Evolutionary conservation across 2,329 filamentous ascomycete species (phyloP).

Genomic region (Intubia oerlemansii): DNA sequence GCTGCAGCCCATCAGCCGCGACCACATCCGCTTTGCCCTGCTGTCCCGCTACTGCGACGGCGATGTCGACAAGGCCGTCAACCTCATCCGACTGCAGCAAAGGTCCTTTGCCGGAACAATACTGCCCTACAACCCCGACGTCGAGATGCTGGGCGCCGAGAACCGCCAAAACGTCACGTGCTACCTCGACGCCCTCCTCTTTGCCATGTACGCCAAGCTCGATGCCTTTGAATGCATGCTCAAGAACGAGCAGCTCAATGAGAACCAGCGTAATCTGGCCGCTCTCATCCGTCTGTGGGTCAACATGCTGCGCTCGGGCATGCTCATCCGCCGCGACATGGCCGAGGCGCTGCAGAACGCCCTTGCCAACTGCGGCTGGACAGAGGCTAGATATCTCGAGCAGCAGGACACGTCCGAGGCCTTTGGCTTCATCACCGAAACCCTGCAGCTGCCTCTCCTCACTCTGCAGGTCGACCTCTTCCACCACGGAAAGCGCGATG

Average conservation of each 20-base stretch:
- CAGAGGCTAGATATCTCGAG: constrained; percentile 50
- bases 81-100: constrained; percentile 58
- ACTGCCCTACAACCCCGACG: constrained; percentile 47
- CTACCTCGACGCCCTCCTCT: constrained; percentile 77
- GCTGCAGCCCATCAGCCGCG: constrained; percentile 27
- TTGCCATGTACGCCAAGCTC: constrained; percentile 85
- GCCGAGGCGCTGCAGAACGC: constrained; percentile 44
- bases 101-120: constrained; percentile 66
- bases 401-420: constrained; percentile 95
- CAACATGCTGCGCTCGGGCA: constrained; percentile 70
- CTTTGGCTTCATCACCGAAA: constrained; percentile 85
- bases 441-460: constrained; percentile 66
- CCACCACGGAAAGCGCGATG: constrained; percentile 60
- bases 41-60: constrained; percentile 43
- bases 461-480: constrained; percentile 89
- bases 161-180: constrained; percentile 82
- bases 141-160: constrained; percentile 61
- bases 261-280: constrained; percentile 50
- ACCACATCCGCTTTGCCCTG: constrained; percentile 33
- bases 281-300: constrained; percentile 74
- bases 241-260: constrained; percentile 57
- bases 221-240: constrained; percentile 87
- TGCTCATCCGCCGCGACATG: constrained; percentile 67
- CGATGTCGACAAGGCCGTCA: constrained; percentile 52
- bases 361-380: constrained; percentile 72